Evolutionary conservation across 2,329 filamentous ascomycete species (phyloP).

Genomic region (Talaromyces sp.): DNA sequence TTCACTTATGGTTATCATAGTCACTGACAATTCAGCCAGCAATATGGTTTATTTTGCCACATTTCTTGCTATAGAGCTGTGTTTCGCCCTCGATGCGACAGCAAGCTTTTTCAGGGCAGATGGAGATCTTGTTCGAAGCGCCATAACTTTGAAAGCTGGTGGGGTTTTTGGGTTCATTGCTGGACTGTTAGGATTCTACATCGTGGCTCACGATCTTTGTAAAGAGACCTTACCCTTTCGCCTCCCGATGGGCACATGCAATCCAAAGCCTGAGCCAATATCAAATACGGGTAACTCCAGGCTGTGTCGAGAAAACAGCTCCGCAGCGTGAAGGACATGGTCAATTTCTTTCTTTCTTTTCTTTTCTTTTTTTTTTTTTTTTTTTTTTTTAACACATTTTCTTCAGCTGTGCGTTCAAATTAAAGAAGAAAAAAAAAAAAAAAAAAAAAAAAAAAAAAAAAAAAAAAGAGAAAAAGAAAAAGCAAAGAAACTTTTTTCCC

Average conservation of each 20-base stretch:
- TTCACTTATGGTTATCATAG: not conserved
- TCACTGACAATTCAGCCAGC: not conserved
- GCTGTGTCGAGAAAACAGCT: no score
- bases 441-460: no score
- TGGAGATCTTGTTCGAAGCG: not conserved
- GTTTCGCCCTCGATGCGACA: constrained; percentile 6
- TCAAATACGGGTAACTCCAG: no score
- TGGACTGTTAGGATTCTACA: constrained; percentile 8
- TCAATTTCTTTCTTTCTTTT: no score
- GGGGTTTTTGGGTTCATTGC: constrained; percentile 11
- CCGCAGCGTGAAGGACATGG: no score
- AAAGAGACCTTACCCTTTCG: constrained; percentile 9
- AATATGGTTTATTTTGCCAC: constrained; percentile 11
- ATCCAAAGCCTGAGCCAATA: no score
- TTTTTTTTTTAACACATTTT: no score
- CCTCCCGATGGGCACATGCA: constrained; percentile 4
- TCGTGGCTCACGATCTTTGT: constrained; percentile 8
- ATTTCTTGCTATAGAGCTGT: constrained; percentile 5
- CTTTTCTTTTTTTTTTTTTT: no score
- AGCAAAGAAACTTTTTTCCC: no score
- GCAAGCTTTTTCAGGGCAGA: constrained; percentile 6
- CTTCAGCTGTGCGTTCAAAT: no score
- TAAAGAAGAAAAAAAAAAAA: no score
- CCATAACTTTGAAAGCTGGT: not conserved
- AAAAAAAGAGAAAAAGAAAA: no score